phyloP scores from a whole-genome alignment of 2,329 filamentous ascomycete genomes.

The Cadophora malorum region DNA sequence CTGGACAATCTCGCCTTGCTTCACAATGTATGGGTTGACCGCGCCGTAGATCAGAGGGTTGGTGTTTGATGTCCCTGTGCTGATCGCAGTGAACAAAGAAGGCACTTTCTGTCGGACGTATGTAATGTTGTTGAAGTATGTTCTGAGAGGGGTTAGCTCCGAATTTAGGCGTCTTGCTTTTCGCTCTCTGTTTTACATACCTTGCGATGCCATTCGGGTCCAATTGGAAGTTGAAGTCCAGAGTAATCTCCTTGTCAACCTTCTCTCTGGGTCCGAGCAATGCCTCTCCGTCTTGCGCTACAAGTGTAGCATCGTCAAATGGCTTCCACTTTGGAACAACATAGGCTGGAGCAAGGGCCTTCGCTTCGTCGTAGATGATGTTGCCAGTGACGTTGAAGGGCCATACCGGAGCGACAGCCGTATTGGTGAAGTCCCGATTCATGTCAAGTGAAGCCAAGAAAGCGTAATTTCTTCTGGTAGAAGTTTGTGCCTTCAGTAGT shows the following conservation, averaged over 20 bases:
- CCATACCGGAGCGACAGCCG: slow-evolving; percentile 51
- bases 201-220: slow-evolving; percentile 31
- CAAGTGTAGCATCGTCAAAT: slow-evolving; percentile 72
- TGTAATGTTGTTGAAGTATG: slow-evolving; percentile 76
- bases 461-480: slow-evolving; percentile 43
- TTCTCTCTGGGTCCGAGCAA: slow-evolving; percentile 23
- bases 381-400: slow-evolving; percentile 62
- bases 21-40: slow-evolving; percentile 69
- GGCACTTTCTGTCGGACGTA: slow-evolving; percentile 80
- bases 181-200: slow-evolving; percentile 14
- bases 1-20: slow-evolving; percentile 66
- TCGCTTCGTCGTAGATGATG: slow-evolving; percentile 59
- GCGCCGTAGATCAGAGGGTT: slow-evolving; percentile 67
- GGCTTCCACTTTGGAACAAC: slow-evolving; percentile 65
- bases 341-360: slow-evolving; percentile 56
- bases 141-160: slow-evolving; percentile 34
- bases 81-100: slow-evolving; percentile 77
- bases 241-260: slow-evolving; percentile 27
- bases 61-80: slow-evolving; percentile 52
- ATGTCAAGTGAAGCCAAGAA: slow-evolving; percentile 46
- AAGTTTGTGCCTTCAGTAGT: slow-evolving; percentile 50
- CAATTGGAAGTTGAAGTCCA: slow-evolving; percentile 35
- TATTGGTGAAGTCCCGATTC: slow-evolving; percentile 56
- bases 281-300: slow-evolving; percentile 54
- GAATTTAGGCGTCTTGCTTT: background rate